Percentiles rank a stretch among this genome's conserved stretches.
phyloP scores from a whole-genome alignment of 2,329 filamentous ascomycete genomes.

The Exserohilum rostratum region DNA sequence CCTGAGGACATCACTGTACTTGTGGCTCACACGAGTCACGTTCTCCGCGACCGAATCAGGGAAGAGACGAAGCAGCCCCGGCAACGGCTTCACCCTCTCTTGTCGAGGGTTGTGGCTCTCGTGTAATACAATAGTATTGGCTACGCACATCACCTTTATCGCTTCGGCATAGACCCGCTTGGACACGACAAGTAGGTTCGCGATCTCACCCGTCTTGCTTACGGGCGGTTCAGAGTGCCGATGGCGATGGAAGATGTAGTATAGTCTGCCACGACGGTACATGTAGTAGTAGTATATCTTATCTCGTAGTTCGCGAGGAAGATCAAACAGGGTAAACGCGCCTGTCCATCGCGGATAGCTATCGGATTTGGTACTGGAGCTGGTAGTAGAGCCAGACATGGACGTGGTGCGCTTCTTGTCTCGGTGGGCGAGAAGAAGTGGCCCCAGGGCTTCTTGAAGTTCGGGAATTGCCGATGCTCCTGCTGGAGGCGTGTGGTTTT shows the following conservation, averaged over 20 bases:
- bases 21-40: slow-evolving; percentile 2
- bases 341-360: slow-evolving; percentile 14
- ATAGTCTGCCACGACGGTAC: slow-evolving; percentile 12
- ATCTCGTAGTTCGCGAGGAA: slow-evolving; percentile 31
- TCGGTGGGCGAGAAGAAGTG: slow-evolving; percentile 14
- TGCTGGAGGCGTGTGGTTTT: background rate
- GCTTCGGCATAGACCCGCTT: slow-evolving; percentile 30
- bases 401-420: background rate
- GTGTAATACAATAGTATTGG: slow-evolving; percentile 18
- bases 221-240: background rate
- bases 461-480: slow-evolving; percentile 12
- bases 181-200: slow-evolving; percentile 22
- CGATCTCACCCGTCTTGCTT: slow-evolving; percentile 1
- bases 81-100: slow-evolving; percentile 3
- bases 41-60: slow-evolving; percentile 15
- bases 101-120: background rate
- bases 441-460: slow-evolving; percentile 21
- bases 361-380: background rate
- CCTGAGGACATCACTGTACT: background rate
- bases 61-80: slow-evolving; percentile 20
- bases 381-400: background rate
- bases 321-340: slow-evolving; percentile 9
- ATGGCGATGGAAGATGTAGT: slow-evolving; percentile 6
- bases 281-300: slow-evolving; percentile 25
- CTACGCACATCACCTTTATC: slow-evolving; percentile 17